These are phyloP conservation scores for Stagonosporopsis cucurbitacearum DNA, from an alignment of 2,329 filamentous ascomycete species.

Conservation along the genomic window DNA sequence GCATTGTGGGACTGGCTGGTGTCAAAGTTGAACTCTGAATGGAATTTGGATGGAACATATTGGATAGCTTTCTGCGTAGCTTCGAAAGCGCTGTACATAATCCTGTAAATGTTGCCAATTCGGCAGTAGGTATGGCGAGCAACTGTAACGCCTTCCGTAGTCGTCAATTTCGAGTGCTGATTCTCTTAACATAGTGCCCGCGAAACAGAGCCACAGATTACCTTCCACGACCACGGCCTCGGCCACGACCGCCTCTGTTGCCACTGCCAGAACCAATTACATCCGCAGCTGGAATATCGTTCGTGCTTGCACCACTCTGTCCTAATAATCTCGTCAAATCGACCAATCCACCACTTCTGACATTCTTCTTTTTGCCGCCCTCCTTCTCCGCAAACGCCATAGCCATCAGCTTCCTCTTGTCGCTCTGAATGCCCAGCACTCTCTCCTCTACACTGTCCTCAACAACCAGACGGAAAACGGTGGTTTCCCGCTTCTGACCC, in stretches of 20 bases:
- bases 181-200: background rate
- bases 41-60: background rate
- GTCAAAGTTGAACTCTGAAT: too few species aligned
- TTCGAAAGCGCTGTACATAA: background rate
- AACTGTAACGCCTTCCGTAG: conserved; percentile 1
- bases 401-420: conserved; percentile 78
- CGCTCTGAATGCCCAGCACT: conserved; percentile 77
- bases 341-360: conserved; percentile 51
- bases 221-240: background rate
- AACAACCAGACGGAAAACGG: conserved; percentile 81
- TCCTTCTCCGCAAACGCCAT: conserved; percentile 79
- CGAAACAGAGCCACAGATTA: background rate
- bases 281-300: background rate
- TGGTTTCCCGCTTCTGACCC: conserved; percentile 79
- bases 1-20: background rate
- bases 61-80: background rate
- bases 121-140: background rate
- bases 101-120: background rate
- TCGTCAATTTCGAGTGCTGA: background rate
- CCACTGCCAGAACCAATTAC: background rate
- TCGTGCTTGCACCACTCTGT: conserved; percentile 2
- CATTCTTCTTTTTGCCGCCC: conserved; percentile 59
- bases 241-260: background rate
- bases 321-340: conserved; percentile 54
- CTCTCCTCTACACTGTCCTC: conserved; percentile 81